Conservation (phyloP, 177 flowering plant genomes). For the Vitis hybrid region DNA sequence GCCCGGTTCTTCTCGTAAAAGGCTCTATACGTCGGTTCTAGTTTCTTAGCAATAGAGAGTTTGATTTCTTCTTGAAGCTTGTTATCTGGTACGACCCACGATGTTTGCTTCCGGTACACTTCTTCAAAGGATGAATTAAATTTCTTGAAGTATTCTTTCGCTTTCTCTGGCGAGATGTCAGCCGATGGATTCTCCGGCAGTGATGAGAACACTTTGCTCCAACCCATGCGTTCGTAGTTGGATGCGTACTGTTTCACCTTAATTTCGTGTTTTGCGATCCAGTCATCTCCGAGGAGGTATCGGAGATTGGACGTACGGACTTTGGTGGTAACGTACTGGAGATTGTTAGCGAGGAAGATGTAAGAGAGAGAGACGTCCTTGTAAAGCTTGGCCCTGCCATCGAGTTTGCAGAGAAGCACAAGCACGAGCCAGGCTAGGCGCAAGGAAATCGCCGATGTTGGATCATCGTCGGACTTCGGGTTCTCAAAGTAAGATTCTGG, state of each 20-base stretch:
- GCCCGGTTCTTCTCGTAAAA: constrained; percentile 44
- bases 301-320: constrained; percentile 51
- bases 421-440: constrained; percentile 76
- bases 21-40: constrained; percentile 46
- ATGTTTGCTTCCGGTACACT: constrained; percentile 47
- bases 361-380: constrained; percentile 73
- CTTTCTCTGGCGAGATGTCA: constrained; percentile 27
- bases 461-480: constrained; percentile 20
- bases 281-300: constrained; percentile 62
- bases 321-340: constrained; percentile 69
- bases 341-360: constrained; percentile 81
- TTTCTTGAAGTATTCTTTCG: constrained; percentile 27
- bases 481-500: constrained; percentile 50
- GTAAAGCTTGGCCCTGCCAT: constrained; percentile 63
- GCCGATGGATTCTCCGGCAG: constrained; percentile 47
- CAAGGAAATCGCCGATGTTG: constrained; percentile 31
- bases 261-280: constrained; percentile 55
- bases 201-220: constrained; percentile 66
- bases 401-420: constrained; percentile 79
- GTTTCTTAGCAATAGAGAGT: constrained; percentile 40
- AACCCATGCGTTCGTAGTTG: constrained; percentile 67
- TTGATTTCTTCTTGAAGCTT: constrained; percentile 71
- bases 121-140: constrained; percentile 68
- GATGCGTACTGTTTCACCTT: constrained; percentile 58
- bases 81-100: constrained; percentile 71